These are phyloP conservation scores for Trypanosomatidae sp. DNA, from an alignment of 208 protist species.

Conservation along the genomic window DNA sequence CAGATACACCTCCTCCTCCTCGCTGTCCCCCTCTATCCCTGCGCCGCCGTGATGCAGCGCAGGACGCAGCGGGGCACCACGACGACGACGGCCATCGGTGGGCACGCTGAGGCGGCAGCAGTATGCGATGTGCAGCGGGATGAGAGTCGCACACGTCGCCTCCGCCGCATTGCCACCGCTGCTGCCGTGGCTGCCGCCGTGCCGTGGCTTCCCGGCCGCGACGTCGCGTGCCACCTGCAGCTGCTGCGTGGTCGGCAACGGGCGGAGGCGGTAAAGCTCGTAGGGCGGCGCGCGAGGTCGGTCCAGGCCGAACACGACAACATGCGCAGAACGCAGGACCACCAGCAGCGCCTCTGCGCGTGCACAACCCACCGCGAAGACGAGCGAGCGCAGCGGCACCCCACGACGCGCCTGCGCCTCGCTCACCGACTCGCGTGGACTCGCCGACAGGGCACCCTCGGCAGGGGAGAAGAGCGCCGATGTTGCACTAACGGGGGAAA, in stretches of 20 bases:
- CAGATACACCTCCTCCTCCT: slow-evolving; percentile 34
- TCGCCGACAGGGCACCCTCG: no score
- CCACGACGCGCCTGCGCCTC: no score
- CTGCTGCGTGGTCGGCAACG: slow-evolving; percentile 31
- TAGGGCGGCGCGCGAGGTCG: slow-evolving; percentile 30
- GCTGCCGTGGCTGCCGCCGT: no score
- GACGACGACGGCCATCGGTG: no score
- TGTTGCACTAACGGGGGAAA: no score
- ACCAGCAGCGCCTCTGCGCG: slow-evolving; percentile 43
- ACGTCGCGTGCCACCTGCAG: slow-evolving; percentile 6
- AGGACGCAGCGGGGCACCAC: not conserved
- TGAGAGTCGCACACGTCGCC: slow-evolving; percentile 50
- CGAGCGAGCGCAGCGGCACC: slow-evolving; percentile 13
- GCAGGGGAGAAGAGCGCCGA: no score
- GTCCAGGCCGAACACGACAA: slow-evolving; percentile 58
- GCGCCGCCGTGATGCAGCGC: not conserved
- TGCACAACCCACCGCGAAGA: slow-evolving; percentile 48
- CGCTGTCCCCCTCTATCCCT: not conserved
- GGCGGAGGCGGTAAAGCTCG: slow-evolving; percentile 43
- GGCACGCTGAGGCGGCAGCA: slow-evolving; percentile 37
- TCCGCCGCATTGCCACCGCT: not conserved
- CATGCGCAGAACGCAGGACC: slow-evolving; percentile 44
- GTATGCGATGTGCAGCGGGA: slow-evolving; percentile 54
- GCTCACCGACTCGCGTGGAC: no score
- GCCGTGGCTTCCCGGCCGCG: no score